phyloP scores from a whole-genome alignment of 2,329 filamentous ascomycete species.

The Botrytis pseudocinerea region DNA sequence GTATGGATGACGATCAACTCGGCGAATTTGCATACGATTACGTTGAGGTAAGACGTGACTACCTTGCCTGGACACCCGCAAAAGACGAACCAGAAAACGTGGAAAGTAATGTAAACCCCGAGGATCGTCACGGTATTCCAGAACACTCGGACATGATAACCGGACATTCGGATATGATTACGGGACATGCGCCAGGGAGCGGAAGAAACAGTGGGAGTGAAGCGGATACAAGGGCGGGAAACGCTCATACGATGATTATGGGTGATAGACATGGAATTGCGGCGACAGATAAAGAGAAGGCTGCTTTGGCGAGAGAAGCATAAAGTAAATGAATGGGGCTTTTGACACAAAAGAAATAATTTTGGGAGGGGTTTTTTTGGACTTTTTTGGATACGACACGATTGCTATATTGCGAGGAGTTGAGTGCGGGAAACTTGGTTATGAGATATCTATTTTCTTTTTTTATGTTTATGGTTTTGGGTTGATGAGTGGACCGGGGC shows the following conservation, averaged over 20 bases:
- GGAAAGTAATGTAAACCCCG: conserved; percentile 55
- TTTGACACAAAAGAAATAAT: neutral
- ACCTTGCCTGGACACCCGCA: conserved; percentile 82
- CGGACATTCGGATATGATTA: conserved; percentile 41
- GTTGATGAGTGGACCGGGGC: neutral
- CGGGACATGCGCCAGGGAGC: neutral
- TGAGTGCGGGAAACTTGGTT: conserved; percentile 2
- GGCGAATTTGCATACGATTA: conserved; percentile 91
- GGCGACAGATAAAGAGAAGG: conserved; percentile 45
- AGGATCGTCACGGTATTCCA: conserved; percentile 72
- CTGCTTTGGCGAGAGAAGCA: conserved; percentile 26
- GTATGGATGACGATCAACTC: conserved; percentile 88
- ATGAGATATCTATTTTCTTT: conserved; percentile 20
- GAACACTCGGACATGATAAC: conserved; percentile 68
- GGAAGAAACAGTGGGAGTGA: conserved; percentile 8
- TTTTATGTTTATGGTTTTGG: conserved; percentile 2
- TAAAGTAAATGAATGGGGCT: neutral
- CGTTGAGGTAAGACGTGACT: conserved; percentile 84
- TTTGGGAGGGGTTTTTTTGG: neutral
- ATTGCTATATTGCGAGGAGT: conserved; percentile 7
- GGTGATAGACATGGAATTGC: conserved; percentile 55
- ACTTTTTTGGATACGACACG: neutral
- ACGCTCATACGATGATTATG: conserved; percentile 47
- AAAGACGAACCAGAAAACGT: conserved; percentile 59
- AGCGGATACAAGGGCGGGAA: conserved; percentile 39